A percentile compares a stretch with the other conserved stretches of the same genome.
phyloP scores from a whole-genome alignment of 208 protist species.

The Crithidia mellificae region DNA sequence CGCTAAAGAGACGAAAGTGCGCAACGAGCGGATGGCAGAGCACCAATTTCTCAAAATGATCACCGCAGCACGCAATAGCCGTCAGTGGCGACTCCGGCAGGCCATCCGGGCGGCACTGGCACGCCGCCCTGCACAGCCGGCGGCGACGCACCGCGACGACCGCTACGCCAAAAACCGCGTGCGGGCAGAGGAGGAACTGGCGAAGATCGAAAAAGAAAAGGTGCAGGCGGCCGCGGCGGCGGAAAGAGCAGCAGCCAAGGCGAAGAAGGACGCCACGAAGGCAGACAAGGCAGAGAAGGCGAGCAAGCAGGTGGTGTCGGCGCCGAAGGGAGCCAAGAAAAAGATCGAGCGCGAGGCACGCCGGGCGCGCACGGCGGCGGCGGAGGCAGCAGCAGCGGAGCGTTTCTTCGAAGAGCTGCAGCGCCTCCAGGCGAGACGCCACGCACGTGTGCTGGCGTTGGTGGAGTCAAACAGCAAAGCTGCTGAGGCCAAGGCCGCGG shows the following conservation, averaged over 20 bases:
- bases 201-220: conserved; percentile 10
- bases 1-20: background rate
- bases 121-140: background rate
- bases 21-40: conserved; percentile 12
- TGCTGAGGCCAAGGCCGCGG: background rate
- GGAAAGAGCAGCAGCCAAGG: background rate
- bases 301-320: background rate
- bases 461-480: background rate
- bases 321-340: background rate
- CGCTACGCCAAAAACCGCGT: conserved; percentile 22
- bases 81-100: conserved; percentile 16
- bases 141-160: background rate
- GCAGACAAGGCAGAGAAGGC: background rate
- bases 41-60: conserved; percentile 23
- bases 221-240: background rate
- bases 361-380: background rate
- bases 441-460: conserved; percentile 8
- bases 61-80: conserved; percentile 6
- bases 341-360: conserved; percentile 8
- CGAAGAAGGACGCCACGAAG: background rate
- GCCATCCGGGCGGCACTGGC: conserved; percentile 15
- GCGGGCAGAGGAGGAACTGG: conserved; percentile 20
- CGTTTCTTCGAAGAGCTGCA: conserved; percentile 18
- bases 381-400: conserved; percentile 15
- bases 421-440: conserved; percentile 8